Conservation (phyloP, 352 stramenopile species). For the Pythium myriotylum region DNA sequence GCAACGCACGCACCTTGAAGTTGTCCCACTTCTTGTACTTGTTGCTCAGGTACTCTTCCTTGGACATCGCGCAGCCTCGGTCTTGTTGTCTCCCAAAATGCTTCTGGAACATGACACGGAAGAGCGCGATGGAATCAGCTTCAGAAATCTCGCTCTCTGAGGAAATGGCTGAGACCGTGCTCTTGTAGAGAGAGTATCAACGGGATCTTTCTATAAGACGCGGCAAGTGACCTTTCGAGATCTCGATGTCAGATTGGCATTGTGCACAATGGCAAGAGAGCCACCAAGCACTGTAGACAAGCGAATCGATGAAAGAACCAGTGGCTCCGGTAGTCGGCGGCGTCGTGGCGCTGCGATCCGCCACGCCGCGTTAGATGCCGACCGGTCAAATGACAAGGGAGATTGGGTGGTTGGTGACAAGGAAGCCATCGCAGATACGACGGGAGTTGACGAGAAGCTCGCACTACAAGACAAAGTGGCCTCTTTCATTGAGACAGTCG, state of each 20-base stretch:
- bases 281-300: neutral
- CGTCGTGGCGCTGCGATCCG: conserved; percentile 14
- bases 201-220: conserved; percentile 14
- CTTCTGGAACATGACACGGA: conserved; percentile 31
- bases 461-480: neutral
- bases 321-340: neutral
- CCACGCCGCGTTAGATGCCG: neutral
- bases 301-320: neutral
- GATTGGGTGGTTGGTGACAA: neutral
- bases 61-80: conserved; percentile 28
- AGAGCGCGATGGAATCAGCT: conserved; percentile 3
- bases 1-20: conserved; percentile 55
- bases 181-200: conserved; percentile 10
- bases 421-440: neutral
- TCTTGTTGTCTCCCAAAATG: neutral
- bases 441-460: too few relatives aligned
- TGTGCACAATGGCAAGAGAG: conserved; percentile 14
- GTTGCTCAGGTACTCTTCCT: conserved; percentile 81
- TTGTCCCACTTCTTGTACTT: conserved; percentile 91
- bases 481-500: conserved; percentile 53
- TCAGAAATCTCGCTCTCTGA: conserved; percentile 12
- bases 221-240: conserved; percentile 12
- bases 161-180: neutral
- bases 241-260: neutral
- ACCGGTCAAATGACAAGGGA: neutral